These are phyloP conservation scores for Calendula officinalis DNA, from an alignment of 129 eudicot genomes.

Conservation along the genomic window DNA sequence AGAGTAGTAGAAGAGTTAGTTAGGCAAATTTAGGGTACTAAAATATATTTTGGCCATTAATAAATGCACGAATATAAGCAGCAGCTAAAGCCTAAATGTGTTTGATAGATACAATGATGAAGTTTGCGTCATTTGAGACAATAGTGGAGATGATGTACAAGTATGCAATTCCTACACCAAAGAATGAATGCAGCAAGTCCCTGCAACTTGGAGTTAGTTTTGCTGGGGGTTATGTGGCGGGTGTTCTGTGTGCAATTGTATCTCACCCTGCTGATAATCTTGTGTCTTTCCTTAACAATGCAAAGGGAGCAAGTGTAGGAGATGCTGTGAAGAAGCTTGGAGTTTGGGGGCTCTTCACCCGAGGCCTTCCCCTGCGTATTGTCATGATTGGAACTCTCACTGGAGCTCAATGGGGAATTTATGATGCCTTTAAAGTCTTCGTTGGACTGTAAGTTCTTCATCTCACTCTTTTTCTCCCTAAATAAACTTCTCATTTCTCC, in stretches of 20 bases:
- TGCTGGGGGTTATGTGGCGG: slow-evolving; percentile 90
- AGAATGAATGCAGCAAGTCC: slow-evolving; percentile 74
- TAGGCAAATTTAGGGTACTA: too few species aligned
- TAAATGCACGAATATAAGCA: too few species aligned
- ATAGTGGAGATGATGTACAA: slow-evolving; percentile 83
- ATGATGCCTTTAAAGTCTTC: slow-evolving; percentile 91
- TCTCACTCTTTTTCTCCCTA: neutral
- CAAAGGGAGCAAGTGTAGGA: slow-evolving; percentile 96
- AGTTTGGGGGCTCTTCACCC: slow-evolving; percentile 75
- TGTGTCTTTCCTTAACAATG: slow-evolving; percentile 96
- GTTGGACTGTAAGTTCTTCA: slow-evolving; percentile 88
- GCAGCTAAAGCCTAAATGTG: too few species aligned
- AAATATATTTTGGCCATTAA: too few species aligned
- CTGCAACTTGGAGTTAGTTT: slow-evolving; percentile 91
- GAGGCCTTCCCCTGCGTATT: slow-evolving; percentile 96
- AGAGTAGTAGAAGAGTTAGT: too few species aligned
- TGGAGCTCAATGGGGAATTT: slow-evolving; percentile 99
- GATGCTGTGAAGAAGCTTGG: slow-evolving; percentile 97
- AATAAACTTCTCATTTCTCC: too few species aligned
- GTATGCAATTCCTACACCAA: slow-evolving; percentile 80
- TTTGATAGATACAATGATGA: slow-evolving; percentile 88
- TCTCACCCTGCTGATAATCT: slow-evolving; percentile 98
- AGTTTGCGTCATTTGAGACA: slow-evolving; percentile 88
- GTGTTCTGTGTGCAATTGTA: slow-evolving; percentile 90
- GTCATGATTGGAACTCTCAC: slow-evolving; percentile 99